These are phyloP conservation scores for Ophiostoma australiae DNA, from an alignment of 2,329 filamentous ascomycete species.

Conservation along the genomic window DNA sequence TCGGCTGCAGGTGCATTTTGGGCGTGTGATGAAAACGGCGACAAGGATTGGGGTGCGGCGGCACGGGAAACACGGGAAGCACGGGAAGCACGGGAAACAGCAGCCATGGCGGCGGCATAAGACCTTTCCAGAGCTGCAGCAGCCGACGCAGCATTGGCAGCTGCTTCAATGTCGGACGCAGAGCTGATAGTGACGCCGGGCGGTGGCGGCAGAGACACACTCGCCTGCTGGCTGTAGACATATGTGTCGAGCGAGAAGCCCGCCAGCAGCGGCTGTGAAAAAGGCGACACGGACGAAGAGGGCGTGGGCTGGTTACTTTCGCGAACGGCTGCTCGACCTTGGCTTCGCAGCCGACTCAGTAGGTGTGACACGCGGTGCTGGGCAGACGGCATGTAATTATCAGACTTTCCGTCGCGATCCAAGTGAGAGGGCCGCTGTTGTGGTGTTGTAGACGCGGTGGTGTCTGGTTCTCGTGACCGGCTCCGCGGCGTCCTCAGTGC, in stretches of 20 bases:
- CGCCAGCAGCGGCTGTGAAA: not conserved
- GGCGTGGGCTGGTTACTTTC: not conserved
- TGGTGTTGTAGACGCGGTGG: not conserved
- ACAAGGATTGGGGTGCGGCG: not conserved
- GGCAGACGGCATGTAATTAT: not conserved
- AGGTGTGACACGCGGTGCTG: not conserved
- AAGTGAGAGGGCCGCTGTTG: not conserved
- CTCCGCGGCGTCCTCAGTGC: not conserved
- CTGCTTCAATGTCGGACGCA: constrained; percentile 18
- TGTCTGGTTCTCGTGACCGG: not conserved
- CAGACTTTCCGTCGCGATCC: not conserved
- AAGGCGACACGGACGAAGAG: not conserved
- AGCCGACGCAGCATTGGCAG: not conserved
- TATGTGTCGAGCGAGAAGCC: constrained; percentile 29
- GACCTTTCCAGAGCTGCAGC: not conserved
- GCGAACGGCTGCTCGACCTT: not conserved
- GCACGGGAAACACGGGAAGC: not conserved
- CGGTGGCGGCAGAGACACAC: constrained; percentile 27
- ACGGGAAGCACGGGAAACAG: not conserved
- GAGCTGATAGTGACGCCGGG: constrained; percentile 25
- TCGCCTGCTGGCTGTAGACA: constrained; percentile 31
- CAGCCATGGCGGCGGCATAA: not conserved
- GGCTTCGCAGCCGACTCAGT: not conserved
- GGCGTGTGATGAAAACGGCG: not conserved
- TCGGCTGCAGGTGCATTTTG: not conserved